Conservation (phyloP, 2,329 filamentous ascomycete genomes). For the Aspergillus novofumigatus region DNA sequence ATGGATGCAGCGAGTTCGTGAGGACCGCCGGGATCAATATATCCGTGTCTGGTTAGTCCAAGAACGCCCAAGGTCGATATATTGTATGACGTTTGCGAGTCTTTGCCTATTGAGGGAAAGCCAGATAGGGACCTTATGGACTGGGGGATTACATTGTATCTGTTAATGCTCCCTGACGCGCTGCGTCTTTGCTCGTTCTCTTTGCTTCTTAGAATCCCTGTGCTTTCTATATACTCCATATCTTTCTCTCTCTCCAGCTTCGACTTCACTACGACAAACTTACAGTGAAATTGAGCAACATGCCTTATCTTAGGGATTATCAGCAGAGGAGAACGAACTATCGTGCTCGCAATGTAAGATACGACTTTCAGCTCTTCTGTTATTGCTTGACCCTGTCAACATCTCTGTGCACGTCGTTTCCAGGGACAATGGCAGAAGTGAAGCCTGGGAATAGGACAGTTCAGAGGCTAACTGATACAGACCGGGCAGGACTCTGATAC, state of each 20-base stretch:
- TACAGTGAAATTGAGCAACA: neutral
- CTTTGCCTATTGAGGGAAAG: neutral
- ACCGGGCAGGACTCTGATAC: neutral
- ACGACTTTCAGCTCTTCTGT: neutral
- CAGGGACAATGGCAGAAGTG: neutral
- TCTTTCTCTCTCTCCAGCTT: neutral
- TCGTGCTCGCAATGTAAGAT: neutral
- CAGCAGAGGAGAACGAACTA: neutral
- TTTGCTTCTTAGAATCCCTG: neutral
- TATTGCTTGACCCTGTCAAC: neutral
- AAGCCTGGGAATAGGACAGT: neutral
- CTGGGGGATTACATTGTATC: neutral
- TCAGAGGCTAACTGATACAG: neutral
- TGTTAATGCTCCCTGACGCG: neutral
- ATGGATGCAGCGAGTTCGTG: neutral
- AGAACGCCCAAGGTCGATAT: neutral
- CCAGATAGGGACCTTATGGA: neutral
- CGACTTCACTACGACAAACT: neutral
- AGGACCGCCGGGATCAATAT: neutral
- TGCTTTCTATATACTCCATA: neutral
- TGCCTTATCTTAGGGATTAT: neutral
- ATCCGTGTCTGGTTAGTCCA: neutral
- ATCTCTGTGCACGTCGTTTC: neutral
- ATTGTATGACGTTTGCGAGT: neutral
- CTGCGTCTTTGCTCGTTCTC: neutral